Percentiles rank a stretch among this genome's conserved stretches.
phyloP scores from a whole-genome alignment of 768 basidiomycete species.

The Podaxis sp. region DNA sequence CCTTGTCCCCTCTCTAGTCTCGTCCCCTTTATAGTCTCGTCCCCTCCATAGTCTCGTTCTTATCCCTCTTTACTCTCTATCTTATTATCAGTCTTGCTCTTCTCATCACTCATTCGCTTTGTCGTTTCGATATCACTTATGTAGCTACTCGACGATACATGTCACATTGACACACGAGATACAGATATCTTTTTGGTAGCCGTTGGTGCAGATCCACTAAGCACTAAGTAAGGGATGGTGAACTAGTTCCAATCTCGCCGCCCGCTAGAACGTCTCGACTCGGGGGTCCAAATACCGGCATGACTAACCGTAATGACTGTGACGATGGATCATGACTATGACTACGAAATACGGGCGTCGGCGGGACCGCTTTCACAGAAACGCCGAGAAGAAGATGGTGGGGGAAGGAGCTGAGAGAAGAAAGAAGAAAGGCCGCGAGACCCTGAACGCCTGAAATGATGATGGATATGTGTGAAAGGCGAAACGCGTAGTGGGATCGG shows the following conservation, averaged over 20 bases:
- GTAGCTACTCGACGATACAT: neutral
- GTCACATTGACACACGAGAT: neutral
- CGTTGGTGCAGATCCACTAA: neutral
- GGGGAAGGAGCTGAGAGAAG: neutral
- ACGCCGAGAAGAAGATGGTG: neutral
- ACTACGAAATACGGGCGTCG: neutral
- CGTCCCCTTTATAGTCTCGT: neutral
- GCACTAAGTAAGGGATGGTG: neutral
- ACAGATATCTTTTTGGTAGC: neutral
- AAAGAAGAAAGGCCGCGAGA: neutral
- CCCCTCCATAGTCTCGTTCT: neutral
- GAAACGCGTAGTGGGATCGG: neutral
- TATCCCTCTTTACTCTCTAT: neutral
- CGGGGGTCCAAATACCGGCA: no score
- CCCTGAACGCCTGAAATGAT: neutral
- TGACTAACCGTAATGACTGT: neutral
- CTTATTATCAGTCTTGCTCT: neutral
- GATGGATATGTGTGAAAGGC: neutral
- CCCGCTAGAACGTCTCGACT: no score
- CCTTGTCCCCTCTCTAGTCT: neutral
- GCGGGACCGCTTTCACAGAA: neutral
- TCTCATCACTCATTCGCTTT: neutral
- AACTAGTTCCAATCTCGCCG: no score
- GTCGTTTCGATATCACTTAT: neutral
- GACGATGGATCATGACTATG: neutral